Conservation (phyloP, 148 eudicot species). For the Rhododendron kiyosumense region DNA sequence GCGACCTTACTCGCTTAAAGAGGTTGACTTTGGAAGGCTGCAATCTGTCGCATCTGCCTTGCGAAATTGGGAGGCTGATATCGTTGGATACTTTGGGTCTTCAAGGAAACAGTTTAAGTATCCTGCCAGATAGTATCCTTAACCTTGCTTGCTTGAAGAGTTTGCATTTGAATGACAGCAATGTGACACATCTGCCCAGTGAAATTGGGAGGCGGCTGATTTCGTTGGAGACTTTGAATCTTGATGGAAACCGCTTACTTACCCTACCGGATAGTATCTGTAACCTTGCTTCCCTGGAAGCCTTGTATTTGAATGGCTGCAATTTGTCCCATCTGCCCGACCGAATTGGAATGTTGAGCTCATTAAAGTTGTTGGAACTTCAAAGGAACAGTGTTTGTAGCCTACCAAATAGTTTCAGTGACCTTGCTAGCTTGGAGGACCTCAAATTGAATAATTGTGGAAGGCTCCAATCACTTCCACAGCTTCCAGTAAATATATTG, state of each 20-base stretch:
- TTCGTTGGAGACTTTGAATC: neutral
- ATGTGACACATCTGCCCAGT: neutral
- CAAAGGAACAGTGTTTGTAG: no score
- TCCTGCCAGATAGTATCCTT: neutral
- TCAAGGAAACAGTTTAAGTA: neutral
- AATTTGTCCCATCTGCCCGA: neutral
- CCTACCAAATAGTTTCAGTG: neutral
- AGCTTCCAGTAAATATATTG: no score
- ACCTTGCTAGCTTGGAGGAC: neutral
- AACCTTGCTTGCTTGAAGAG: neutral
- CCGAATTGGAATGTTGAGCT: no score
- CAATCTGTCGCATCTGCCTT: neutral
- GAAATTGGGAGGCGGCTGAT: neutral
- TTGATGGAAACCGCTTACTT: neutral
- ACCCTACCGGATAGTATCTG: neutral
- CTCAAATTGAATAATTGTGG: no score
- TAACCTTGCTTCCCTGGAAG: neutral
- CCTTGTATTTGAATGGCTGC: neutral
- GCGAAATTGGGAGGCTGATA: neutral
- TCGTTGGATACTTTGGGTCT: neutral
- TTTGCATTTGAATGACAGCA: no score
- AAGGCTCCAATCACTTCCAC: no score
- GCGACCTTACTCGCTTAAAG: neutral
- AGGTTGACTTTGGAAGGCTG: accelerated
- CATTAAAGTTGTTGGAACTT: no score